phyloP scores from a whole-genome alignment of 2,329 filamentous ascomycete genomes.

The Aureobasidium vineae region DNA sequence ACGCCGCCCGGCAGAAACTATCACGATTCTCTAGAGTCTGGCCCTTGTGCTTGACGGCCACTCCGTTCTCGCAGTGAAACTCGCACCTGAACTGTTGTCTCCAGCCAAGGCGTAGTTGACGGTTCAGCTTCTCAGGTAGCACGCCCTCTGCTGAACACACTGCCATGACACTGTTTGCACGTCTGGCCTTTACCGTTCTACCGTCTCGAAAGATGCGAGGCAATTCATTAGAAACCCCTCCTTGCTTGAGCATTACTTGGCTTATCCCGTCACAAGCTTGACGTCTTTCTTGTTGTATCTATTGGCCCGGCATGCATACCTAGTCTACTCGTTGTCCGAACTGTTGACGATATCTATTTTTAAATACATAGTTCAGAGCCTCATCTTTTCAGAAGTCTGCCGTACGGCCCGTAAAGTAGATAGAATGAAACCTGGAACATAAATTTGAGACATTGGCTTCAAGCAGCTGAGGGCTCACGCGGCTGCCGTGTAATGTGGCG shows the following conservation, averaged over 20 bases:
- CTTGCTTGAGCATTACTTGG: not conserved
- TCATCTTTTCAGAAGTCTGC: not conserved
- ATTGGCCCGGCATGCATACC: not conserved
- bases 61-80: not conserved
- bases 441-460: not conserved
- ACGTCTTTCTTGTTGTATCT: not conserved
- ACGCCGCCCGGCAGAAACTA: too few relatives aligned
- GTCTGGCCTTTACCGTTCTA: not conserved
- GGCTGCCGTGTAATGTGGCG: slow-evolving; percentile 37
- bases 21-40: not conserved
- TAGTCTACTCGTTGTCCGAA: not conserved
- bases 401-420: not conserved
- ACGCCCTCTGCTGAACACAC: not conserved
- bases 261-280: not conserved
- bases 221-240: not conserved
- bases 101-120: not conserved
- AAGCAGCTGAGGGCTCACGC: not conserved
- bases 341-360: not conserved
- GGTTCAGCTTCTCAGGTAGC: not conserved
- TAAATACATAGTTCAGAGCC: not conserved
- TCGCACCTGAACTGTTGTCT: not conserved
- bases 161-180: not conserved
- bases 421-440: not conserved
- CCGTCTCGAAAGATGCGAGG: not conserved
- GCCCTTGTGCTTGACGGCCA: slow-evolving; percentile 1